Evolutionary conservation across 331 rosid genomes (phyloP).

Genomic region (Stylosanthes scabra): DNA sequence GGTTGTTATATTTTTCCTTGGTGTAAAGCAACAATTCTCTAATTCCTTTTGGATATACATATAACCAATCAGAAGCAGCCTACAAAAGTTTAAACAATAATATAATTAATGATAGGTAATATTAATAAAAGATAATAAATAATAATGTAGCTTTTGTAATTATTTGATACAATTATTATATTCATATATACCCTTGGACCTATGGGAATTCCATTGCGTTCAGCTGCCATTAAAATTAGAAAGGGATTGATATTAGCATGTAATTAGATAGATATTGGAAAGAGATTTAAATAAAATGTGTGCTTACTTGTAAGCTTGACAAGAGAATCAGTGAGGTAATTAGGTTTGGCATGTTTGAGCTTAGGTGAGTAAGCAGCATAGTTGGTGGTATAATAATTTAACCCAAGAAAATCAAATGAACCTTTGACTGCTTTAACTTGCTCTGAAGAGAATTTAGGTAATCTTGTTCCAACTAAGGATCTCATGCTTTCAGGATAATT

Average conservation of each 20-base stretch:
- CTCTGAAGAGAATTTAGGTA: conserved; percentile 30
- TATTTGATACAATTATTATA: not conserved
- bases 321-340: conserved; percentile 41
- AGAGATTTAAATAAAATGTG: no score
- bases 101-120: not conserved
- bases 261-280: not conserved
- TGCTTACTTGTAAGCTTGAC: conserved; percentile 52
- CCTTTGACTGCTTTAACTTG: conserved; percentile 42
- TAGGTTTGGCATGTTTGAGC: not conserved
- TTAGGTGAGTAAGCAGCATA: conserved; percentile 47
- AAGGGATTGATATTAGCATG: not conserved
- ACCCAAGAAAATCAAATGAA: conserved; percentile 73
- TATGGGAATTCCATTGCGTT: conserved; percentile 59
- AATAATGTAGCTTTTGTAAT: not conserved
- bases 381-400: conserved; percentile 63
- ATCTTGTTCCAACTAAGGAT: conserved; percentile 30
- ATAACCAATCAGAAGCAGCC: conserved; percentile 64
- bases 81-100: not conserved
- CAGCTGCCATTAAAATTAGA: conserved; percentile 37
- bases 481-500: conserved; percentile 40
- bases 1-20: conserved; percentile 56
- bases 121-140: not conserved
- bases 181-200: conserved; percentile 48
- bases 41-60: conserved; percentile 62
- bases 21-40: conserved; percentile 48